Evolutionary conservation across 169 alveolate genomes (phyloP).

Genomic region (Plasmodium falciparum): DNA sequence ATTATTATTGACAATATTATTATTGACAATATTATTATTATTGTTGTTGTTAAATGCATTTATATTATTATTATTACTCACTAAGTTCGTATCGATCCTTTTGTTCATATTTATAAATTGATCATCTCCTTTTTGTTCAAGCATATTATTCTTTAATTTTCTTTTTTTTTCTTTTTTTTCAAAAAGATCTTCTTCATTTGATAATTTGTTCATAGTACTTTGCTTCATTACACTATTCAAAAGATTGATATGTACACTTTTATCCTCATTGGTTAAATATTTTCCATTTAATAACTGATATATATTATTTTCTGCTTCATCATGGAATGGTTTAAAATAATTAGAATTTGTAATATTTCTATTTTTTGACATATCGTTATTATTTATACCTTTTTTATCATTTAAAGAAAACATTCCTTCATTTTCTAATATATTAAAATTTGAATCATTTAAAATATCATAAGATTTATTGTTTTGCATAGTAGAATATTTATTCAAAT

Average conservation of each 20-base stretch:
- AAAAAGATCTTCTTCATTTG: neutral
- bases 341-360: neutral
- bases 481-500: neutral
- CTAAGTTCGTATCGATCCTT: neutral
- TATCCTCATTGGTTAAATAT: slow-evolving; percentile 35
- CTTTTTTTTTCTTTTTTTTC: neutral
- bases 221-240: slow-evolving; percentile 25
- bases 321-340: slow-evolving; percentile 5
- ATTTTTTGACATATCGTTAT: neutral
- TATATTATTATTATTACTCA: slow-evolving; percentile 6
- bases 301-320: slow-evolving; percentile 11
- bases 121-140: neutral
- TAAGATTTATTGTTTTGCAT: neutral
- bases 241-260: slow-evolving; percentile 29
- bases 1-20: neutral
- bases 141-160: neutral
- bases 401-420: slow-evolving; percentile 1
- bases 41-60: neutral
- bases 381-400: slow-evolving; percentile 4
- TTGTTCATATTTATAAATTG: neutral
- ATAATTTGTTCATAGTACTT: neutral
- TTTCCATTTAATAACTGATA: slow-evolving; percentile 19
- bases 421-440: neutral
- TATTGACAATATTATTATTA: neutral
- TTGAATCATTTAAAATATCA: neutral